Conservation (phyloP, 2,329 filamentous ascomycete species). For the Sclerotinia glacialis region DNA sequence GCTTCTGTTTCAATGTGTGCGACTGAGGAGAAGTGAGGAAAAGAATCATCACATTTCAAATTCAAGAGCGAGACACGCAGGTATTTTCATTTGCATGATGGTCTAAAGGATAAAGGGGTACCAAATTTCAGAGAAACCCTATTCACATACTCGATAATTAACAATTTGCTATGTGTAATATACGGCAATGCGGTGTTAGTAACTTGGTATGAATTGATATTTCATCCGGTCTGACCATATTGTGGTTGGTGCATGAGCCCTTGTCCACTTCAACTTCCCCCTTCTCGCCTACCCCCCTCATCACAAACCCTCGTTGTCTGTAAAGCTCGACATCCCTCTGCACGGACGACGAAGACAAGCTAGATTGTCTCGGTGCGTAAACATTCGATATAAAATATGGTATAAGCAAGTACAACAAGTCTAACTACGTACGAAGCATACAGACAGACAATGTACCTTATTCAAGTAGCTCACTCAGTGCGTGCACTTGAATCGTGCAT, state of each 20-base stretch:
- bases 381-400: neutral
- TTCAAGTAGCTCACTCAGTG: neutral
- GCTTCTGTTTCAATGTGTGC: neutral
- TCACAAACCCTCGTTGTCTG: neutral
- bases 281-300: slow-evolving; percentile 10
- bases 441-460: neutral
- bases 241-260: slow-evolving; percentile 14
- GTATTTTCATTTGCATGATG: neutral
- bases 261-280: neutral
- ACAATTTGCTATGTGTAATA: neutral
- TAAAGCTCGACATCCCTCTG: neutral
- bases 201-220: slow-evolving; percentile 8
- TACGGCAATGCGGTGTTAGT: slow-evolving; percentile 16
- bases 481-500: slow-evolving; percentile 2
- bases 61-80: neutral
- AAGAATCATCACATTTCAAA: neutral
- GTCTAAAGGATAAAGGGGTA: neutral
- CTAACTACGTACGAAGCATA: neutral
- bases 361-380: slow-evolving; percentile 5
- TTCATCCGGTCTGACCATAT: slow-evolving; percentile 16
- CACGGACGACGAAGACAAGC: slow-evolving; percentile 1
- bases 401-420: neutral
- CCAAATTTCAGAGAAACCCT: neutral
- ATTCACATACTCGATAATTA: neutral
- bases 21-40: neutral